phyloP scores from a whole-genome alignment of 1,284 basidiomycete genomes.

The Caloboletus inedulis region DNA sequence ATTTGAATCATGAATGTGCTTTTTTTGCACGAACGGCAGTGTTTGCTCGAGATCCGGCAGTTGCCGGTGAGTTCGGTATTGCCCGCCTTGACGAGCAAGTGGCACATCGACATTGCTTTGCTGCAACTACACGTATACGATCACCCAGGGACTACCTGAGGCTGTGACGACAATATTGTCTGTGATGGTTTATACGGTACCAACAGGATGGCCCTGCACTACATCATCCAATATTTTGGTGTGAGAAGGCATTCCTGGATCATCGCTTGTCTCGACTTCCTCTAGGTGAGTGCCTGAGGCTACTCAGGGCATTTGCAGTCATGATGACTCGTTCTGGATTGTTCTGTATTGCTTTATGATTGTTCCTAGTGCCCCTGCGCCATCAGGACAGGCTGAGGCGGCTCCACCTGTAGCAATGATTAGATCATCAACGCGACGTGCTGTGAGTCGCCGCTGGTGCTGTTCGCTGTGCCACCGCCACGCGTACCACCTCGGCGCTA shows the following conservation, averaged over 20 bases:
- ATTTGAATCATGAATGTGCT: too few relatives aligned
- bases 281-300: not conserved
- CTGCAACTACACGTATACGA: not conserved
- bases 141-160: not conserved
- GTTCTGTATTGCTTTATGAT: not conserved
- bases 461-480: not conserved
- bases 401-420: not conserved
- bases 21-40: too few relatives aligned
- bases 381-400: not conserved
- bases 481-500: too few relatives aligned
- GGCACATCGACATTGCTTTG: not conserved
- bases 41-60: too few relatives aligned
- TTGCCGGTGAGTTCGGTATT: too few relatives aligned
- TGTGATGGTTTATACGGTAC: not conserved
- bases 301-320: not conserved
- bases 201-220: not conserved
- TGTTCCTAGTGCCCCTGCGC: not conserved
- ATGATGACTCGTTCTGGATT: not conserved
- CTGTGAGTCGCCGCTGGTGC: not conserved
- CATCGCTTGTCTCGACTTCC: not conserved
- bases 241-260: not conserved
- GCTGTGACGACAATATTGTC: not conserved
- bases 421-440: not conserved
- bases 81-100: too few relatives aligned
- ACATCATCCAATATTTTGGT: not conserved